Evolutionary conservation across 2,329 filamentous ascomycete genomes (phyloP).

Genomic region (Ilyonectria destructans): DNA sequence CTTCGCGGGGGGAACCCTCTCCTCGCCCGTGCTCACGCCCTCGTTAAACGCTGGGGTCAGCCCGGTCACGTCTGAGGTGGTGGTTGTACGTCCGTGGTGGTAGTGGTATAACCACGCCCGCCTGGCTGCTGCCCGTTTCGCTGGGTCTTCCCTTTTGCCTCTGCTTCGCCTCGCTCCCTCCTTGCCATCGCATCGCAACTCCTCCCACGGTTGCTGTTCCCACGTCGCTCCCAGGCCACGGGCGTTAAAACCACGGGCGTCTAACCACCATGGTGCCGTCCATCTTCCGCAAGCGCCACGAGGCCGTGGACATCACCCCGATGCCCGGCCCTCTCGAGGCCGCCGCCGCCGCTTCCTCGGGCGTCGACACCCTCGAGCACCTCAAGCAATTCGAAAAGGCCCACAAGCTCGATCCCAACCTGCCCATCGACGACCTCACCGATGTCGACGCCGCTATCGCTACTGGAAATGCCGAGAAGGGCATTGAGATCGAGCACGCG

Average conservation of each 20-base stretch:
- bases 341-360: slow-evolving; percentile 58
- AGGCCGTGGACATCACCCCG: slow-evolving; percentile 63
- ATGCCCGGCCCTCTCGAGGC: slow-evolving; percentile 58
- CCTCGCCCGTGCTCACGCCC: slow-evolving; percentile 25
- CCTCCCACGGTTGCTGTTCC: slow-evolving; percentile 26
- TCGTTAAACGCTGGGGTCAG: slow-evolving; percentile 22
- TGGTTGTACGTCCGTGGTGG: slow-evolving; percentile 6
- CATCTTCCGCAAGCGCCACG: slow-evolving; percentile 63
- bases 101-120: slow-evolving; percentile 27
- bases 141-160: slow-evolving; percentile 15
- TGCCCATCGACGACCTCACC: slow-evolving; percentile 74
- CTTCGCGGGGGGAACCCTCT: slow-evolving; percentile 29
- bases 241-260: slow-evolving; percentile 18
- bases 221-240: slow-evolving; percentile 13
- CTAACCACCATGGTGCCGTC: slow-evolving; percentile 53
- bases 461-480: slow-evolving; percentile 70
- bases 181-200: slow-evolving; percentile 28
- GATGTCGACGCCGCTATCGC: slow-evolving; percentile 73
- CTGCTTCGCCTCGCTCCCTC: slow-evolving; percentile 16
- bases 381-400: slow-evolving; percentile 73
- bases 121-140: slow-evolving; percentile 15
- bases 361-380: slow-evolving; percentile 61
- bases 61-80: slow-evolving; percentile 25
- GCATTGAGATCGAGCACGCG: slow-evolving; percentile 71
- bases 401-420: slow-evolving; percentile 76